These are phyloP conservation scores for Moniliella sp. DNA, from an alignment of 1,284 basidiomycete species.

Conservation along the genomic window DNA sequence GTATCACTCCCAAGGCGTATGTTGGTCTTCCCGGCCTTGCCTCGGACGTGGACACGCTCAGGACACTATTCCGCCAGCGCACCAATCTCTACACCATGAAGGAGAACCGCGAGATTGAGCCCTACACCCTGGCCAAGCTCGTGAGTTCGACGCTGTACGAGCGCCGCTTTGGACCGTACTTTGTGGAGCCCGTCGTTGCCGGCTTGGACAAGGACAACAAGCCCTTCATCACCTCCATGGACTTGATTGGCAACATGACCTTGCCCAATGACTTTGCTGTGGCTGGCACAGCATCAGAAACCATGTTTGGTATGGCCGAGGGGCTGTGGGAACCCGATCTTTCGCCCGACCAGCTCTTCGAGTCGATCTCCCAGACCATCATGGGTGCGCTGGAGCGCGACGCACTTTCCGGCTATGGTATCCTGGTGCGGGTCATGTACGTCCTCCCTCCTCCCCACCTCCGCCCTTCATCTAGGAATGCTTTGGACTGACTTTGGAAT, in stretches of 20 bases:
- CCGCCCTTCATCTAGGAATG: too few species aligned
- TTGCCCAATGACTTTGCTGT: conserved; percentile 93
- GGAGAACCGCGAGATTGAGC: conserved; percentile 88
- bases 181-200: conserved; percentile 87
- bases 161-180: conserved; percentile 84
- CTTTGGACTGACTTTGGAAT: too few species aligned
- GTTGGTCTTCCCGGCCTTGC: conserved; percentile 79
- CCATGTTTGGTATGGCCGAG: conserved; percentile 91
- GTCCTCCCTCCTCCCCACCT: conserved; percentile 31
- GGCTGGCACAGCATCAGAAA: conserved; percentile 68
- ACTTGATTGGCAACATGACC: conserved; percentile 86
- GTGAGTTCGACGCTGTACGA: conserved; percentile 94
- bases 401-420: conserved; percentile 90
- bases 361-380: conserved; percentile 89
- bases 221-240: conserved; percentile 86
- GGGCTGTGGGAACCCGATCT: conserved; percentile 94
- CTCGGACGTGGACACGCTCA: conserved; percentile 78
- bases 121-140: conserved; percentile 83
- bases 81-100: conserved; percentile 99
- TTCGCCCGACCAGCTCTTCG: conserved; percentile 88
- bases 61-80: conserved; percentile 46
- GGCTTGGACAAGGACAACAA: conserved; percentile 56
- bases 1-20: conserved; percentile 75
- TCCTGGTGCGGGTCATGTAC: conserved; percentile 81
- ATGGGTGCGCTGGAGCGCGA: conserved; percentile 88